A percentile compares a stretch with the other conserved stretches of the same genome.
Conservation (phyloP, 441 rosid genomes). For the Metrosideros polymorpha region DNA sequence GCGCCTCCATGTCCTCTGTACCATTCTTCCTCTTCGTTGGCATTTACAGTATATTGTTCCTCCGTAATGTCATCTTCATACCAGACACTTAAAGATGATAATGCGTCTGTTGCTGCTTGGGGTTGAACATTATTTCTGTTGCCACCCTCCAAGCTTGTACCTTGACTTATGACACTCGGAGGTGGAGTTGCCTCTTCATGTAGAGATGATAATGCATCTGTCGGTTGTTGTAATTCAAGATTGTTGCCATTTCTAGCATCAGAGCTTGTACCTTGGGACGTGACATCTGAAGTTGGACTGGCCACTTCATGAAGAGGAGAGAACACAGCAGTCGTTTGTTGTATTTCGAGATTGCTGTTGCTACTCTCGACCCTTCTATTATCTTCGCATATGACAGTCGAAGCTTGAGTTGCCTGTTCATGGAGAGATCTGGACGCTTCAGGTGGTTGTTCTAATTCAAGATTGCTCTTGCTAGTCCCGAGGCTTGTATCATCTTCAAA, state of each 20-base stretch:
- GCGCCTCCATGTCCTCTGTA: not conserved
- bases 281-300: not conserved
- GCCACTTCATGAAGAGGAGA: not conserved
- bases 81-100: slow-evolving; percentile 17
- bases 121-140: not conserved
- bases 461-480: not conserved
- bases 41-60: slow-evolving; percentile 1
- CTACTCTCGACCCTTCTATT: not conserved
- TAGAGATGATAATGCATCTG: not conserved
- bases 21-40: not conserved
- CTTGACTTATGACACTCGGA: not conserved
- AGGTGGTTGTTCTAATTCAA: not conserved
- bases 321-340: not conserved
- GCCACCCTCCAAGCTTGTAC: not conserved
- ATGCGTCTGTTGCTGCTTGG: slow-evolving; percentile 13
- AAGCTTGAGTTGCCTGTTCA: not conserved
- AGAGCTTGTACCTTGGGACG: not conserved
- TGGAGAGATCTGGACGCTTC: not conserved
- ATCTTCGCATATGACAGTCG: not conserved
- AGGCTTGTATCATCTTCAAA: not conserved
- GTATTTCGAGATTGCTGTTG: not conserved
- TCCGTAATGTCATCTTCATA: slow-evolving; percentile 22
- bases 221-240: not conserved
- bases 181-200: not conserved
- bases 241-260: not conserved